Conservation (phyloP, 148 eudicot species). For the Nepenthes mirabilis region DNA sequence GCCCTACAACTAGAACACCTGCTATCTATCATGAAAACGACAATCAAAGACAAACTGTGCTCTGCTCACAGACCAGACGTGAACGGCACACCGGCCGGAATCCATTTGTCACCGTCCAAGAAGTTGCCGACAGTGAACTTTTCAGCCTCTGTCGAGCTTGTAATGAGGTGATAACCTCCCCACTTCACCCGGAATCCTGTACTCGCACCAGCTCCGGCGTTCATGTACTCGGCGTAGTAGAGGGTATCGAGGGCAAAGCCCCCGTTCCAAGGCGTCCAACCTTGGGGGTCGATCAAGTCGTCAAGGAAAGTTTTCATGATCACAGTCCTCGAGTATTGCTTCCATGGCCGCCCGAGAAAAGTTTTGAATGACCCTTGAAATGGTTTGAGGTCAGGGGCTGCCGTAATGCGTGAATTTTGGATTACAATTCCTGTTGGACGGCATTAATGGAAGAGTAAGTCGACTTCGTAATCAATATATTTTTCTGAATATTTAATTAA, state of each 20-base stretch:
- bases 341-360: slow-evolving; percentile 58
- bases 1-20: no score
- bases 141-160: slow-evolving; percentile 15
- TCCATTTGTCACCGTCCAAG: slow-evolving; percentile 41
- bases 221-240: slow-evolving; percentile 55
- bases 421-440: slow-evolving; percentile 28
- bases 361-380: slow-evolving; percentile 13
- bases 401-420: slow-evolving; percentile 30
- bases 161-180: slow-evolving; percentile 41
- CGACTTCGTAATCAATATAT: no score
- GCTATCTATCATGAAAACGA: no score
- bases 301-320: slow-evolving; percentile 30
- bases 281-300: slow-evolving; percentile 24
- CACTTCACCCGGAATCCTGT: slow-evolving; percentile 41
- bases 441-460: no score
- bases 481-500: no score
- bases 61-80: slow-evolving; percentile 30
- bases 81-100: slow-evolving; percentile 42
- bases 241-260: slow-evolving; percentile 26
- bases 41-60: no score
- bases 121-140: slow-evolving; percentile 37
- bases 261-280: slow-evolving; percentile 56
- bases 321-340: slow-evolving; percentile 41
- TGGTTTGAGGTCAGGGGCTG: slow-evolving; percentile 23
- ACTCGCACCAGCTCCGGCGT: slow-evolving; percentile 32